Evolutionary conservation across 2,329 filamentous ascomycete species (phyloP).

Genomic region (Botrytis galanthina): DNA sequence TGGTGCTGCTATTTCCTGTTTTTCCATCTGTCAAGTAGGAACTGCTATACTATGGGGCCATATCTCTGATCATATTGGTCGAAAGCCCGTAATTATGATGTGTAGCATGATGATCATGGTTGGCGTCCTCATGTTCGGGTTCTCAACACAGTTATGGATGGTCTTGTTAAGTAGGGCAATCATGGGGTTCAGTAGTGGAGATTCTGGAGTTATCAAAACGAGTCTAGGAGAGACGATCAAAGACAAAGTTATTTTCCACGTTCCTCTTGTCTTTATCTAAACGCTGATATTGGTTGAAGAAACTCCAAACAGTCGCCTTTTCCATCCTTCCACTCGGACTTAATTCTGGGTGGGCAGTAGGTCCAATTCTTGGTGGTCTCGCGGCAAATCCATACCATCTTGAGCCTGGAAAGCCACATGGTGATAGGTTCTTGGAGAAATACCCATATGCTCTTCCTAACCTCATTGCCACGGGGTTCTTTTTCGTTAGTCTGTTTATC

Average conservation of each 20-base stretch:
- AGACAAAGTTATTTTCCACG: background rate
- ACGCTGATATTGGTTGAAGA: slow-evolving; percentile 53
- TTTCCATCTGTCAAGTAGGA: slow-evolving; percentile 77
- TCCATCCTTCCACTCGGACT: slow-evolving; percentile 59
- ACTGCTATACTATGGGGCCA: slow-evolving; percentile 83
- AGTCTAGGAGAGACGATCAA: slow-evolving; percentile 68
- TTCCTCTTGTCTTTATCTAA: background rate
- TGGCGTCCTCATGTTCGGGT: slow-evolving; percentile 64
- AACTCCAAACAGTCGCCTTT: slow-evolving; percentile 60
- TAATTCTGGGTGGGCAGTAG: slow-evolving; percentile 49
- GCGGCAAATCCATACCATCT: slow-evolving; percentile 42
- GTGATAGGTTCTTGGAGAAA: slow-evolving; percentile 4
- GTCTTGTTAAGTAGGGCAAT: slow-evolving; percentile 63
- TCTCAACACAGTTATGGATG: slow-evolving; percentile 60
- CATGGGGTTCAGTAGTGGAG: slow-evolving; percentile 74
- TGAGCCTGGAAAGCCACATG: slow-evolving; percentile 3
- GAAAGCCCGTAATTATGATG: slow-evolving; percentile 76
- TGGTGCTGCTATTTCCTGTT: slow-evolving; percentile 46
- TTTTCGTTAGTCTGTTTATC: background rate
- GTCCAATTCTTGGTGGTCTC: slow-evolving; percentile 40
- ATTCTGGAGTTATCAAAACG: slow-evolving; percentile 70
- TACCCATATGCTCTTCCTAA: slow-evolving; percentile 14
- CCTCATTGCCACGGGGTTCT: background rate
- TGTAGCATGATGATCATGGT: slow-evolving; percentile 60
- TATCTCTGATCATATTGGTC: slow-evolving; percentile 63